Evolutionary conservation across 2,329 filamentous ascomycete genomes (phyloP), one percentile per base, ranked within the genome.

Genomic region (Calonectria pteridis): DNA sequence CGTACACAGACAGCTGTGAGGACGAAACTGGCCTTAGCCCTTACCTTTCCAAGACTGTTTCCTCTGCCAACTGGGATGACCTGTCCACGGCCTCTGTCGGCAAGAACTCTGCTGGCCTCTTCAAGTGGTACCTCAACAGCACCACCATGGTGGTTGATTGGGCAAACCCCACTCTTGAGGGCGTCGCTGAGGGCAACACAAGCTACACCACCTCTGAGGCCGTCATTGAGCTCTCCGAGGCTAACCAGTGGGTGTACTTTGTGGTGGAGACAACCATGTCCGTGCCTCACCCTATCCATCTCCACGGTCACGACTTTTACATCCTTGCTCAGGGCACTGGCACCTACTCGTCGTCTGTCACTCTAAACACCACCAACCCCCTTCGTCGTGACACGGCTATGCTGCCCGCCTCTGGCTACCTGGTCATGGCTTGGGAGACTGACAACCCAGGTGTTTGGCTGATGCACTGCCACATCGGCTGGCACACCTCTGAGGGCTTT

Each of bases 311-410:
- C 66, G 84, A 85, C 74, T 84, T 81, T 58, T 79, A 74, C 23
- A 73, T 82, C 23, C 79, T 82, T 2, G 78, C 79, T 18, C 79
- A 82, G 33, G 81, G 80, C 2, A 43, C 65, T 20, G 80, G 81
- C 4, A 71, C 74, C 2, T 82, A 80, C 26, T 76, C 74, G 7
- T 49, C 79, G 18, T 73, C 73, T 5, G 69, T 78, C 29, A 75
- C 71, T 3, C 74, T 78, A 18, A 75, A 80, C 26, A 72, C 66
- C 10, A 50, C 67, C 20, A 91, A 90, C 78, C 88, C 89, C 0
- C 85, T 87, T 28, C 87, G 89, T 9, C 86, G 90, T 59, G 89
- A 91, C 77, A 87, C 88, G 6, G 88, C 88, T 10, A 85, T 88
- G 73, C 83, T 91, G 3, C 85, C 85, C 2, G 80, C 79, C 2